Conservation (phyloP, 1,284 basidiomycete genomes). For the Hortiboletus rubellus region DNA sequence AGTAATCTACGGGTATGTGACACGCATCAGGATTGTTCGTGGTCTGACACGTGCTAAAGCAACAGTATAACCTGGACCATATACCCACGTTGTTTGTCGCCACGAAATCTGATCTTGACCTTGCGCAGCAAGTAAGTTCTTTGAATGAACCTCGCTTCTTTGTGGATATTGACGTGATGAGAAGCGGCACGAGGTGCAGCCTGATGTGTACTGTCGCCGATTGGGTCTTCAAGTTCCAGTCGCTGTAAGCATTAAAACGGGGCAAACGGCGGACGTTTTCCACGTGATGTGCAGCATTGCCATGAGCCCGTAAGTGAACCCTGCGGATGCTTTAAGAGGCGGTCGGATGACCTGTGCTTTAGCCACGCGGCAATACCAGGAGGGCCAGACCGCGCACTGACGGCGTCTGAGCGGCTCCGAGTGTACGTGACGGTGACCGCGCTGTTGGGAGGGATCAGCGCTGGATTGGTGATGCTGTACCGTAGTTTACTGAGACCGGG, state of each 20-base stretch:
- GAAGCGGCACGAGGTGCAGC: conserved; percentile 96
- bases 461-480: conserved; percentile 67
- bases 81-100: conserved; percentile 97
- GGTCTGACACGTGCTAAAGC: conserved; percentile 49
- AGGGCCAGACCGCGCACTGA: conserved; percentile 71
- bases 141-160: conserved; percentile 6
- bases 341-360: conserved; percentile 20
- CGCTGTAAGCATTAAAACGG: conserved; percentile 84
- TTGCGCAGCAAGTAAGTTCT: conserved; percentile 80
- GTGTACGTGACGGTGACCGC: conserved; percentile 71
- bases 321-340: conserved; percentile 17
- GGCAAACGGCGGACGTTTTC: conserved; percentile 88
- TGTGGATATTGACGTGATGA: conserved; percentile 7
- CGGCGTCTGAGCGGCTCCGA: conserved; percentile 62
- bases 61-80: conserved; percentile 94
- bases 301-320: conserved; percentile 72
- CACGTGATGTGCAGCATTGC: conserved; percentile 83
- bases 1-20: conserved; percentile 84
- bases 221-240: conserved; percentile 86
- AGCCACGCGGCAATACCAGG: conserved; percentile 75
- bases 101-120: conserved; percentile 96
- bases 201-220: conserved; percentile 92
- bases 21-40: not conserved
- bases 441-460: conserved; percentile 65
- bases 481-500: conserved; percentile 65